Evolutionary conservation across 75 land plant genomes (phyloP).

Genomic region (Chamaecyparis obtusa): DNA sequence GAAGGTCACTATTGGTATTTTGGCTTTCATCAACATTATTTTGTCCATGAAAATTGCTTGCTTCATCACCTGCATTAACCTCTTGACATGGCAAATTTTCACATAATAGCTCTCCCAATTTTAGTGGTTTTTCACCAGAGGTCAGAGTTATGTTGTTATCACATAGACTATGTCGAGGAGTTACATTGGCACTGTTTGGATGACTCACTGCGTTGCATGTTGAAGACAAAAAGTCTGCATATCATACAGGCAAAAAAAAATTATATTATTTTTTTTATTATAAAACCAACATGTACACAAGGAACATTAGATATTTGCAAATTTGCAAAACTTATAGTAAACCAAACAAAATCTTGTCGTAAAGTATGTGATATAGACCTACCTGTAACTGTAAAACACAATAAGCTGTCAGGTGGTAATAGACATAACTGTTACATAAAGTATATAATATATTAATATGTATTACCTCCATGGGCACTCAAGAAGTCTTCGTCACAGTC

Average conservation of each 20-base stretch:
- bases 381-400: background rate
- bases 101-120: background rate
- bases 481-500: constrained; percentile 80
- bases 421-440: background rate
- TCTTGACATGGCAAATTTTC: constrained; percentile 1
- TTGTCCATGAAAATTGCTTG: background rate
- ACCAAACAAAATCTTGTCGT: background rate
- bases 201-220: background rate
- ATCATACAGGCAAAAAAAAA: background rate
- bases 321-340: background rate
- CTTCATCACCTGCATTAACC: background rate
- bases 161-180: constrained; percentile 6
- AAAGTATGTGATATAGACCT: background rate
- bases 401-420: background rate
- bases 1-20: background rate
- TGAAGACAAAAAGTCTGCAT: constrained; percentile 8
- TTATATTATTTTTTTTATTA: background rate
- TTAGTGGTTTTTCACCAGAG: background rate
- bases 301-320: background rate
- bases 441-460: background rate
- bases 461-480: constrained; percentile 68
- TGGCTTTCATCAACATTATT: background rate
- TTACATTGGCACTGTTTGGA: background rate
- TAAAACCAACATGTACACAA: background rate
- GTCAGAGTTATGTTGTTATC: background rate